A percentile compares a stretch with the other conserved stretches of the same genome.
phyloP scores from a whole-genome alignment of 371 early-diverging fungal species.

The Basidiobolus meristosporus region DNA sequence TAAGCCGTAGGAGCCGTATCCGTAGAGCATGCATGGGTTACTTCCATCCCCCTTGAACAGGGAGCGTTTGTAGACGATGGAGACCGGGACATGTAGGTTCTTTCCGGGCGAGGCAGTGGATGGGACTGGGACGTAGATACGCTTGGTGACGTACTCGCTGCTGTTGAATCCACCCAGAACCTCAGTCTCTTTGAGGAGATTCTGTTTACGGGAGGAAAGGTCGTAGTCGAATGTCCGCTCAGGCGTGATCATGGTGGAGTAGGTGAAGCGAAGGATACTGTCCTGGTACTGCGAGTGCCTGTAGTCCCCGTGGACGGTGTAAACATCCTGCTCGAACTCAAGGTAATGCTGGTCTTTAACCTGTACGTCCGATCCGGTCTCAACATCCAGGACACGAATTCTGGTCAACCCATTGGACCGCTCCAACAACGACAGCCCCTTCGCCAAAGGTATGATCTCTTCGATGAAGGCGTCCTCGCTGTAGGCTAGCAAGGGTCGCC shows the following conservation, averaged over 20 bases:
- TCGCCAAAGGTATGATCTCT: background rate
- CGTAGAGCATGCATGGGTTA: constrained; percentile 2
- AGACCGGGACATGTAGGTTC: constrained; percentile 17
- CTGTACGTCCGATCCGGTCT: constrained; percentile 4
- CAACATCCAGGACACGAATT: constrained; percentile 21
- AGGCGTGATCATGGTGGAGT: constrained; percentile 27
- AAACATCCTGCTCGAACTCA: constrained; percentile 31
- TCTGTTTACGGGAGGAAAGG: constrained; percentile 17
- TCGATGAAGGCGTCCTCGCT: background rate
- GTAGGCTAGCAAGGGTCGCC: background rate
- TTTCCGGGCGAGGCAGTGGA: constrained; percentile 22
- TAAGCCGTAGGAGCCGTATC: constrained; percentile 3
- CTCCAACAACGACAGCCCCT: constrained; percentile 26
- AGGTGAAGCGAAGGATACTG: constrained; percentile 18
- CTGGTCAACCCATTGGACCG: constrained; percentile 35
- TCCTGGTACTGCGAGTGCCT: constrained; percentile 15
- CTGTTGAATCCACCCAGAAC: constrained; percentile 24
- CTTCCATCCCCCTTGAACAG: constrained; percentile 1
- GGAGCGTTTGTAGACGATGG: constrained; percentile 1
- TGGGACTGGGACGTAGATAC: constrained; percentile 18
- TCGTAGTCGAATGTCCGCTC: constrained; percentile 31
- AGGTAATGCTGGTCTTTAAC: constrained; percentile 31
- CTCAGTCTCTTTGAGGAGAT: constrained; percentile 17
- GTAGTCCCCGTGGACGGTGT: constrained; percentile 23
- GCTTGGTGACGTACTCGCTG: constrained; percentile 35